Evolutionary conservation across 2,329 filamentous ascomycete genomes (phyloP), one percentile per base, ranked within the genome.

Genomic region (Fusarium sp.): DNA sequence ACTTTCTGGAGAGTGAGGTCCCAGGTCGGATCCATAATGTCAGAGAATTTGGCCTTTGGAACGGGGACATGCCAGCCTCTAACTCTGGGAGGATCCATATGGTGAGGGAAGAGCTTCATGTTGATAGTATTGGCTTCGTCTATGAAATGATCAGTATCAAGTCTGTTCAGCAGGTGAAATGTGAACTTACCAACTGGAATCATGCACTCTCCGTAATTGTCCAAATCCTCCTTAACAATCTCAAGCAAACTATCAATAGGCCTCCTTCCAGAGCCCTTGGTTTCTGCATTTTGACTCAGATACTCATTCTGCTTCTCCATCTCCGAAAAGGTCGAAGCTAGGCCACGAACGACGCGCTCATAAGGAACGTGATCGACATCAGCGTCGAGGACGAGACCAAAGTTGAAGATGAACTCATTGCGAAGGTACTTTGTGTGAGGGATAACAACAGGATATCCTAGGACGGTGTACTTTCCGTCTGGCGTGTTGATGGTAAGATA

Each of bases 341-440:
- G 86, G 76, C 97, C 93, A 72, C 92, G 87, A 58, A 97, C 94
- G 35, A 98, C 93, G 70, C 91, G 91, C 80, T 95, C 93, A 80
- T 94, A 97, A 37, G 91, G 92, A 52, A 89, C 88, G 79, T 92
- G 92, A 77, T 97, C 93, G 58, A 85, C 83, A 55, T 87, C 85
- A 49, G 82, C 82, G 54, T 92, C 88, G 53, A 97, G 86, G 32
- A 97, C 92, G 46, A 98, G 85, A 64, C 94, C 94, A 78, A 98
- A 97, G 81, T 98, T 98, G 88, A 98, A 99, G 78, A 98, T 97
- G 85, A 98, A 98, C 81, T 97, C 93, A 82, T 97, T 97, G 64
- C 96, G 91, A 77, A 92, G 90, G 78, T 98, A 97, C 74, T 92
- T 91, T 60, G 90, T 88, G 71, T 94, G 89, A 55, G 92, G 90